Evolutionary conservation across 1,284 basidiomycete species (phyloP).

Genomic region (Rugosomyces carneus): DNA sequence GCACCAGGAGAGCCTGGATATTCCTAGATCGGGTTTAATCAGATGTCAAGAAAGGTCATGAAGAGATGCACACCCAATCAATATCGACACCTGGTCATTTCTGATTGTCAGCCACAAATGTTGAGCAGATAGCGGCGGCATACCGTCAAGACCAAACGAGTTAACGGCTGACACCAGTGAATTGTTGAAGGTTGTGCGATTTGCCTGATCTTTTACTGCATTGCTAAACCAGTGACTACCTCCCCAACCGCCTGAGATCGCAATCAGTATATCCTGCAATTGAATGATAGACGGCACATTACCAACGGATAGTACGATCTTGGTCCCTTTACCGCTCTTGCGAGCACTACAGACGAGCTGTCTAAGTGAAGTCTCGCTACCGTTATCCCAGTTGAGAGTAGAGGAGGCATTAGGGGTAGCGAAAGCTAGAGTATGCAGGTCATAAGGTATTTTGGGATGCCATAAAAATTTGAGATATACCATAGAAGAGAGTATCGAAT

Average conservation of each 20-base stretch:
- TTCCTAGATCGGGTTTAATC: constrained; percentile 35
- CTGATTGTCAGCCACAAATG: neutral
- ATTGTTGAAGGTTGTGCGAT: constrained; percentile 51
- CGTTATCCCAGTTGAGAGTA: constrained; percentile 44
- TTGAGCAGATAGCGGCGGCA: constrained; percentile 5
- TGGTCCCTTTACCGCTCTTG: constrained; percentile 39
- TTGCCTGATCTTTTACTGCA: constrained; percentile 41
- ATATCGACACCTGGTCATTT: constrained; percentile 55
- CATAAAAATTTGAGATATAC: constrained; percentile 18
- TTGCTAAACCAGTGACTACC: constrained; percentile 62
- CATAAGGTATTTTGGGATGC: neutral
- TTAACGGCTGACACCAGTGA: constrained; percentile 59
- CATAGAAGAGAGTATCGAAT: constrained; percentile 70
- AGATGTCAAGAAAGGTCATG: neutral
- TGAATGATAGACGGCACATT: constrained; percentile 13
- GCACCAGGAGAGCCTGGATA: constrained; percentile 66
- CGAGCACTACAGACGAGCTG: constrained; percentile 50
- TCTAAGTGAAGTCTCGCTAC: constrained; percentile 38
- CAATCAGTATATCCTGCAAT: neutral
- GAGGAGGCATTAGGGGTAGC: constrained; percentile 49
- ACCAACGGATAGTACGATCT: constrained; percentile 61
- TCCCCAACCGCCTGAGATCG: constrained; percentile 41
- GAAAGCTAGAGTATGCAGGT: constrained; percentile 41
- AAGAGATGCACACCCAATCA: constrained; percentile 50
- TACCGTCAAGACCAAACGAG: constrained; percentile 61